Evolutionary conservation across 2,329 filamentous ascomycete genomes (phyloP).

Genomic region (Ophiocordyceps sinensis): DNA sequence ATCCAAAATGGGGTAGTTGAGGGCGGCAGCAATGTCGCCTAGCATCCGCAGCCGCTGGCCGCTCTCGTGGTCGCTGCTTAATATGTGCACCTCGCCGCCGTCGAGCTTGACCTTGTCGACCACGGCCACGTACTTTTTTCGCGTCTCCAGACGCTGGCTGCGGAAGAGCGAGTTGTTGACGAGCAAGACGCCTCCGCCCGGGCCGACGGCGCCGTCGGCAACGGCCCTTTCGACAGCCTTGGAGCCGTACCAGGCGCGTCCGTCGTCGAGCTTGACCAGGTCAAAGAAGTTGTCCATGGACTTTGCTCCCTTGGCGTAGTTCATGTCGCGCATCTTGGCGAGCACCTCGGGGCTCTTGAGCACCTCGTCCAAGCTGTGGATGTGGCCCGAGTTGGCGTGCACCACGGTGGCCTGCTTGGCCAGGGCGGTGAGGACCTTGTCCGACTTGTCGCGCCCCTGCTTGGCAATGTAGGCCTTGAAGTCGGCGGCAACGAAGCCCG

Average conservation of each 20-base stretch:
- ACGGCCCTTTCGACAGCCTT: conserved; percentile 71
- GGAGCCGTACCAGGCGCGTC: conserved; percentile 80
- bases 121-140: conserved; percentile 68
- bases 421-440: conserved; percentile 55
- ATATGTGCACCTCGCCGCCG: conserved; percentile 75
- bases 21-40: conserved; percentile 75
- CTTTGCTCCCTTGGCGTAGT: conserved; percentile 70
- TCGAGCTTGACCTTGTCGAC: conserved; percentile 80
- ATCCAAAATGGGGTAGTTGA: conserved; percentile 78
- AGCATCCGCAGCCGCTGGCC: conserved; percentile 71
- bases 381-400: conserved; percentile 71
- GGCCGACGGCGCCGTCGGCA: conserved; percentile 73
- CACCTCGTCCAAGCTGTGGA: conserved; percentile 79
- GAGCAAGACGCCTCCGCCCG: conserved; percentile 70
- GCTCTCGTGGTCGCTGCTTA: conserved; percentile 91
- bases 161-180: conserved; percentile 83
- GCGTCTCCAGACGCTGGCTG: conserved; percentile 59
- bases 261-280: conserved; percentile 69
- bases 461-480: conserved; percentile 64
- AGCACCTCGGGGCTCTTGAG: conserved; percentile 69
- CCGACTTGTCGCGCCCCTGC: conserved; percentile 39
- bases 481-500: conserved; percentile 70
- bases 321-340: conserved; percentile 67
- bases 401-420: conserved; percentile 55
- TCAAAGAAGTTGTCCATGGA: conserved; percentile 76